These are phyloP conservation scores for Tylopilus balloui DNA, from an alignment of 768 basidiomycete genomes.

Conservation along the genomic window DNA sequence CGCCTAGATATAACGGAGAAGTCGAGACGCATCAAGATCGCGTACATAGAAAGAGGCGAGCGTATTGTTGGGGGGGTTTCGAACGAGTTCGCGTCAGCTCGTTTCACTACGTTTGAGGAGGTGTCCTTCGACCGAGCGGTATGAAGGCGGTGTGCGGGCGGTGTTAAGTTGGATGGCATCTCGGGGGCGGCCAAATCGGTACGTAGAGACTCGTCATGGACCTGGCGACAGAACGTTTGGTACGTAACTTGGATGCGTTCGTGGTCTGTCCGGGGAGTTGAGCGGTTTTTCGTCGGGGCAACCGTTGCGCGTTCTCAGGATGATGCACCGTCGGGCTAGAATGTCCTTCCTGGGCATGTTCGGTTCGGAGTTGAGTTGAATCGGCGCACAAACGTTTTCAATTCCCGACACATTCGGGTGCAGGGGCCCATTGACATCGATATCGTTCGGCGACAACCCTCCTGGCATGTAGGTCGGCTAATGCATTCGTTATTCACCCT, in stretches of 20 bases:
- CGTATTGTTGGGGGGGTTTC: neutral
- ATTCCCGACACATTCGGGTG: neutral
- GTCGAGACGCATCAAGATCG: neutral
- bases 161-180: neutral
- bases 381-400: neutral
- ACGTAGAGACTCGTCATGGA: too few relatives aligned
- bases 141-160: constrained; percentile 7
- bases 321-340: constrained; percentile 1
- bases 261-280: neutral
- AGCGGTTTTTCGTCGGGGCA: constrained; percentile 8
- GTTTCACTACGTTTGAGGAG: constrained; percentile 15
- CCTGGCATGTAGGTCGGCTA: too few relatives aligned
- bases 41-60: constrained; percentile 2
- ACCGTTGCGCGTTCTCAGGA: constrained; percentile 2
- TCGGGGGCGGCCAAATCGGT: neutral
- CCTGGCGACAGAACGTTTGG: neutral
- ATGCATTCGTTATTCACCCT: too few relatives aligned
- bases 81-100: neutral
- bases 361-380: neutral
- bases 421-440: too few relatives aligned
- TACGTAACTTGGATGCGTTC: constrained; percentile 3
- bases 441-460: too few relatives aligned
- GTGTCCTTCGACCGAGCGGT: neutral
- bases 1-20: neutral
- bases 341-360: too few relatives aligned